Conservation (phyloP, 495 filamentous ascomycete genomes). For the Aspergillus nidulans region DNA sequence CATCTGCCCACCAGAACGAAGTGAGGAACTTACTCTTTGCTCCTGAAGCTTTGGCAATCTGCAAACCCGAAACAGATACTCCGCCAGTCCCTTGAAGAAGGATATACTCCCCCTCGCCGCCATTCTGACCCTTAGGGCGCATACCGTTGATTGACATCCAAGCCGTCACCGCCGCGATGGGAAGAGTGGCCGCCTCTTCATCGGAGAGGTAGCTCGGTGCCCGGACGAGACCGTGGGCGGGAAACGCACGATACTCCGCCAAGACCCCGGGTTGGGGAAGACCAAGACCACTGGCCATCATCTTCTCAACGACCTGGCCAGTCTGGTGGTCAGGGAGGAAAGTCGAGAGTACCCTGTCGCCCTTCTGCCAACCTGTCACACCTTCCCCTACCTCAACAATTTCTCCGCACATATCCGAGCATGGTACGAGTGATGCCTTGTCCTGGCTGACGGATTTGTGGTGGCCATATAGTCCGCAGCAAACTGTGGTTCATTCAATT, state of each 20-base stretch:
- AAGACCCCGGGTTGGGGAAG: conserved; percentile 64
- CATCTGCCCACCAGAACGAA: not conserved
- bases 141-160: conserved; percentile 82
- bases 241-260: conserved; percentile 63
- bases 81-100: conserved; percentile 78
- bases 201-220: conserved; percentile 59
- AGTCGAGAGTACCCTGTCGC: conserved; percentile 69
- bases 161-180: conserved; percentile 69
- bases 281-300: conserved; percentile 55
- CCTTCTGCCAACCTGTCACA: conserved; percentile 60
- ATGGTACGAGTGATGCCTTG: conserved; percentile 53
- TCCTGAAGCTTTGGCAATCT: conserved; percentile 78
- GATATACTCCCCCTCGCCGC: conserved; percentile 61
- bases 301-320: conserved; percentile 50
- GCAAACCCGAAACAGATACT: conserved; percentile 69
- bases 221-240: conserved; percentile 59
- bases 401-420: conserved; percentile 71
- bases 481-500: conserved; percentile 28
- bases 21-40: conserved; percentile 45
- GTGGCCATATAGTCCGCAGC: conserved; percentile 54
- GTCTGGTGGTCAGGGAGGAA: conserved; percentile 71
- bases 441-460: conserved; percentile 37
- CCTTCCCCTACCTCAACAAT: conserved; percentile 60
- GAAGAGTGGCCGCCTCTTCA: conserved; percentile 60
- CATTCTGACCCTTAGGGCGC: conserved; percentile 48